These are phyloP conservation scores for Colletotrichum ledebouriae DNA, from an alignment of 2,329 filamentous ascomycete genomes.

Conservation along the genomic window DNA sequence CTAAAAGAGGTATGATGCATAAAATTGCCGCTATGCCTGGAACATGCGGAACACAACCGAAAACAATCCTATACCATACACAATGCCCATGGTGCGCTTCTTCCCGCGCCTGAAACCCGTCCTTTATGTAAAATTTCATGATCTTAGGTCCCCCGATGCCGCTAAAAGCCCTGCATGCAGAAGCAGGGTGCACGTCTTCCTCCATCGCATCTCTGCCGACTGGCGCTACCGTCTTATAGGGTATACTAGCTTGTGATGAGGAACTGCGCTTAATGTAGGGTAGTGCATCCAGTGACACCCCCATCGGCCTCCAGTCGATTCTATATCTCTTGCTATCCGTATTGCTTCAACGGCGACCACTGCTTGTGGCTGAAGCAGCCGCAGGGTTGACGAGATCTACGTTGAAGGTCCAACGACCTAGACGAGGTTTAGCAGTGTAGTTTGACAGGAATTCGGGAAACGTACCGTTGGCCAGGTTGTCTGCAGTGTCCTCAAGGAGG, in stretches of 20 bases:
- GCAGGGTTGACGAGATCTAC: slow-evolving; percentile 48
- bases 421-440: slow-evolving; percentile 45
- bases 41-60: slow-evolving; percentile 29
- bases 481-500: slow-evolving; percentile 89
- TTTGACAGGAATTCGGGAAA: slow-evolving; percentile 49
- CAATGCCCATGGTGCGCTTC: slow-evolving; percentile 39
- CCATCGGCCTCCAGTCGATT: no score
- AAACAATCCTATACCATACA: slow-evolving; percentile 35
- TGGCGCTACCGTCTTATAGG: no score
- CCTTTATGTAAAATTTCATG: slow-evolving; percentile 1
- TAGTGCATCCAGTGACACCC: no score
- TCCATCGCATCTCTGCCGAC: no score
- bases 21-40: slow-evolving; percentile 31
- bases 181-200: no score
- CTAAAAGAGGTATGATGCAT: slow-evolving; percentile 23
- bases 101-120: slow-evolving; percentile 24
- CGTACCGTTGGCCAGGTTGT: slow-evolving; percentile 88
- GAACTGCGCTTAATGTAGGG: no score
- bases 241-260: no score
- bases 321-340: no score
- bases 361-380: slow-evolving; percentile 45
- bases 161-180: neutral
- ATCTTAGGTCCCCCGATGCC: slow-evolving; percentile 10
- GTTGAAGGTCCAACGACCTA: slow-evolving; percentile 64
- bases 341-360: slow-evolving; percentile 43